Conservation (phyloP, 305 asterid species). For the Fraxinus angustifolia region DNA sequence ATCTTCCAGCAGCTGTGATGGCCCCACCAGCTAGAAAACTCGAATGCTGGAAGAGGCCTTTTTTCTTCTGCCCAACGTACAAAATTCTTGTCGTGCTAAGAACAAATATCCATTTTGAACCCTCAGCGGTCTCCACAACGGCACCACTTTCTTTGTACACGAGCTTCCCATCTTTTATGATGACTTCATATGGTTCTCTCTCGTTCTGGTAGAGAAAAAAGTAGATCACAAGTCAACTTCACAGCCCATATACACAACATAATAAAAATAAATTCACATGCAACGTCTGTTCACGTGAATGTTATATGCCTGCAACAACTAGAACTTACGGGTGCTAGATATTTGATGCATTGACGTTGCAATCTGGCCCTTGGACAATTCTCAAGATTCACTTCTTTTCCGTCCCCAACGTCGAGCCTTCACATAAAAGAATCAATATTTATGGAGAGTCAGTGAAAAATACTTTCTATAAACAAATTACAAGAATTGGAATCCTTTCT, state of each 20-base stretch:
- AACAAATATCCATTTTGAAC: conserved; percentile 55
- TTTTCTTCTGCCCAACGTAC: conserved; percentile 45
- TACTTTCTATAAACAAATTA: neutral
- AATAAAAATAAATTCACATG: neutral
- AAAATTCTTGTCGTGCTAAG: conserved; percentile 47
- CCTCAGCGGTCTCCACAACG: conserved; percentile 35
- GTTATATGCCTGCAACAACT: neutral
- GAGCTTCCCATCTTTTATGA: conserved; percentile 38
- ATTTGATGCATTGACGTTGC: conserved; percentile 46
- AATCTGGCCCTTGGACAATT: conserved; percentile 41
- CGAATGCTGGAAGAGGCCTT: conserved; percentile 50
- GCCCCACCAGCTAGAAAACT: conserved; percentile 57
- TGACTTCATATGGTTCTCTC: conserved; percentile 44
- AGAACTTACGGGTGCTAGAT: conserved; percentile 50
- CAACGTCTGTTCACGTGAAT: neutral
- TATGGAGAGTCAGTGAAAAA: neutral
- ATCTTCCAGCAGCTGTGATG: conserved; percentile 52
- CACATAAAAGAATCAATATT: conserved; percentile 7
- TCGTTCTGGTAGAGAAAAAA: conserved; percentile 31
- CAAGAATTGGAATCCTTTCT: neutral
- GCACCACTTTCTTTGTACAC: conserved; percentile 34
- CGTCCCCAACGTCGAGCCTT: conserved; percentile 59
- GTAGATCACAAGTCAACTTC: conserved; percentile 10
- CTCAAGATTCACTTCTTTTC: conserved; percentile 44
- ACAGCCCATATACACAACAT: neutral